Base-by-base conservation (phyloP, 1,284 basidiomycete species). In the Porphyrellus sp. region DNA sequence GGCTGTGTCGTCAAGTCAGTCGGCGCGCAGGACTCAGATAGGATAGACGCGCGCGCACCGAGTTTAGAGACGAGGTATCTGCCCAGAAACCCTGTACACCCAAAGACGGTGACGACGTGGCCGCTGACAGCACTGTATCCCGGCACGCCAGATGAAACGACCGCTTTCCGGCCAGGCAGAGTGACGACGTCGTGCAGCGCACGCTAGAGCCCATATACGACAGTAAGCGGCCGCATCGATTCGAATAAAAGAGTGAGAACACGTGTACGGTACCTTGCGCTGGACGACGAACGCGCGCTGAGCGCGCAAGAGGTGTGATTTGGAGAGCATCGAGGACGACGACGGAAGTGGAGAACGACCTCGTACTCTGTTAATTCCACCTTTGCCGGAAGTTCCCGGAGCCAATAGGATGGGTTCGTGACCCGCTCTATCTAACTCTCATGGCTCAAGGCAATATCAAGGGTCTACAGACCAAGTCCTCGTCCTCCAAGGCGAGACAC, bases 31-130 rank as follows among this genome's bases (percentile, higher is more conserved):
- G 15, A 31, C 6, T 4, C 15, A 20, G 50, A 56, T 18, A n/a
- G 46, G 24, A 20, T 47, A 40, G 9, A 16, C 21, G 37, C 12
- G 47, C 51, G 72, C 85, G 57, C 63, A 91, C 90, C 90, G 13
- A 97, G 81, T 75, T 97, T 97, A 44, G 89, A 82, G 43, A 99
- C 92, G 48, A 98, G 77, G 74, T 98, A 99, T 65, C 95, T 78
- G 47, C 96, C 96, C 50, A 99, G 77, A 72, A 98, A 99, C 8
- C 95, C 93, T 11, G 95, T 98, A 68, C 87, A 91, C 31, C 96
- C 96, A 75, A 99, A 99, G 51, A 99, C 95, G 27, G 96, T 99
- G 38, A 89, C 96, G 42, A 89, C 83, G 73, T 95, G 93, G 3
- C 94, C 94, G 47, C 86, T 86, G 56, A 86, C 83, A 8, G 91